Conservation (phyloP, 2,329 filamentous ascomycete genomes). For the Trichoderma gracile region DNA sequence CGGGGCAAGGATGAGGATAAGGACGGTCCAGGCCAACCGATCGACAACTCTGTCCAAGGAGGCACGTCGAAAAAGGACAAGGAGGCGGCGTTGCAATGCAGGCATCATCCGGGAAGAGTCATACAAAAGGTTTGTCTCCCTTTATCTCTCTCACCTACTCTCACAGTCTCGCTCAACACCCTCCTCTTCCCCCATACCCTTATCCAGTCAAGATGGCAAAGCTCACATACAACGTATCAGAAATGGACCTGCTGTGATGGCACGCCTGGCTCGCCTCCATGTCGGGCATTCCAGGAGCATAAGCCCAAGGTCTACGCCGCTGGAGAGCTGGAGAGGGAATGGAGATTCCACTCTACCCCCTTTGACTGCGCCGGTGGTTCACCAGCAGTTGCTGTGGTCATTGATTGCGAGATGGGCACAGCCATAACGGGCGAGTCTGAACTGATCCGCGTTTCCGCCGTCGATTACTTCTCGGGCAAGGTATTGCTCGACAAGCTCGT, state of each 20-base stretch:
- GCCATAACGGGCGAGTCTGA: conserved; percentile 47
- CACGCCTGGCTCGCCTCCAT: conserved; percentile 31
- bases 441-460: conserved; percentile 52
- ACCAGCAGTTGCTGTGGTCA: conserved; percentile 40
- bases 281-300: conserved; percentile 34
- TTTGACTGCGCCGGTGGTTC: neutral
- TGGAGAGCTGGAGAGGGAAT: conserved; percentile 35
- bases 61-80: neutral
- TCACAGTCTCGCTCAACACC: too few species aligned
- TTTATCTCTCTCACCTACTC: neutral
- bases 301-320: conserved; percentile 29
- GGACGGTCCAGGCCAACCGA: neutral
- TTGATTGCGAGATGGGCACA: conserved; percentile 60
- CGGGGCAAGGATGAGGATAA: neutral
- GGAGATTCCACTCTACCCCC: conserved; percentile 33
- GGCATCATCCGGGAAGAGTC: conserved; percentile 36
- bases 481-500: conserved; percentile 54
- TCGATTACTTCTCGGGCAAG: conserved; percentile 53
- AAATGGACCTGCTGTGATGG: conserved; percentile 38
- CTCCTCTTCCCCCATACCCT: neutral
- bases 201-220: neutral
- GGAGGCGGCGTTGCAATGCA: conserved; percentile 31
- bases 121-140: conserved; percentile 32
- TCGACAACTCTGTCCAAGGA: neutral
- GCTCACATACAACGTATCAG: conserved; percentile 22